Evolutionary conservation across 306 rosid genomes (phyloP), one percentile per base, ranked within the genome.

Genomic region (Castanopsis chinensis): DNA sequence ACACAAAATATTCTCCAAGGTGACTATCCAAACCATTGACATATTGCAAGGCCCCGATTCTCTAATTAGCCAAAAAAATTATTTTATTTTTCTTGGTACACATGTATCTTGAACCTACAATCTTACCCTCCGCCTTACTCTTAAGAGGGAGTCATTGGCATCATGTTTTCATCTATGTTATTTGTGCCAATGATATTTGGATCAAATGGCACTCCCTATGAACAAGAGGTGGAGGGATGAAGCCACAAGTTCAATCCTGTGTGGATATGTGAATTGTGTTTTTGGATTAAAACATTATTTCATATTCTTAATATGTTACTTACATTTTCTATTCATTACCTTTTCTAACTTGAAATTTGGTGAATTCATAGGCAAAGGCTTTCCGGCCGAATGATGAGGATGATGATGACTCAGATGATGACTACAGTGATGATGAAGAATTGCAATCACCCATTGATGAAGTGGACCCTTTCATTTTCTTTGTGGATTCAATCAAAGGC

Each of bases 381-480:
- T 96, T 96, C 76, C 91, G 92, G 53, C 92, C 92, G 12, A 57
- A 37, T 70, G 97, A 91, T 4, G 85, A 76, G 4, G 87, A 87
- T 3, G 96, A 93, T 15, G 94, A 91, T 0, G 94, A 96, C 80
- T 88, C 97, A 0, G 99, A 93, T 71, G 98, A 96, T 35, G 98
- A 91, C 74, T 96, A 80, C 70, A 93, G 96, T 73, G 99, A 96
- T 54, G 98, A 96, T 68, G 99, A 96, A 83, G 99, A 91, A 88
- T 86, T 93, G 87, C 99, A 96, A 79, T 96, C 99, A 11, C 99
- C 99, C 55, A 90, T 96, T 68, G 99, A 96, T 30, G 99, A 96
- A 25, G 94, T 96, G 82, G 99, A 96, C 88, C 99, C 99, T 60
- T 96, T 96, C 81, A 74, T 96, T 76, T 83, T 91, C 86, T 96